Evolutionary conservation across 2,329 filamentous ascomycete species (phyloP), one percentile per base, ranked within the genome.

Genomic region (Rhynchosporium graminicola): DNA sequence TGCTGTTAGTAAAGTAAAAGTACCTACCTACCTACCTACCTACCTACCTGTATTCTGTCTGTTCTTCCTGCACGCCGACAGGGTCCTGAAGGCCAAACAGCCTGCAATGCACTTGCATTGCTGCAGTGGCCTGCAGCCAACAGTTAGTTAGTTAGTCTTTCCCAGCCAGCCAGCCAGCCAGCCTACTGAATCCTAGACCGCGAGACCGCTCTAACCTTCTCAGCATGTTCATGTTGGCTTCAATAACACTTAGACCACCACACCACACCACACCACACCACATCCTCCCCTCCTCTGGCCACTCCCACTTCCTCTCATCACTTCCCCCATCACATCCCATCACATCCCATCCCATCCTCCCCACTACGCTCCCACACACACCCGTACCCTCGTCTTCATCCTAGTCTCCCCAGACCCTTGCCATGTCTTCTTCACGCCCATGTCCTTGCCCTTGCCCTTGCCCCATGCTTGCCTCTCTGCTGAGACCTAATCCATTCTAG

Each of bases 401-500:
- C 52, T 47, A 43, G n/a, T 36, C 46, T 42, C 54, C 38, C 43
- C 43, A 46, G 43, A 46, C 43, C 43, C 43, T n/a, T 46, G 43
- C 43, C 9, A 20, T 20, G 20, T 20, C 20, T 20, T 20, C 20
- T 20, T 20, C 20, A 1, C n/a, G n/a, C 15, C 15, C 43, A 7
- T 43, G 12, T 43, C 10, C 9, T 36, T 52, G 42, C 48, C 45
- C 64, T 52, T 28, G 4, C 40, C 9, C 7, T 5, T 40, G 28
- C 40, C 13, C 47, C 47, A 54, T 54, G 31, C 47, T n/a, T 58
- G 20, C 38, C 31, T 50, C 43, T 40, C 65, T 54, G 59, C 59
- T 67, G 64, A 69, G 66, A 66, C 70, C 68, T 69, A 67, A 65
- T 58, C 70, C 66, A 26, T 62, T 67, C 66, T 56, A 56, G 67